phyloP scores from a whole-genome alignment of 2,329 filamentous ascomycete species.

The Ophiostoma fasciatum region DNA sequence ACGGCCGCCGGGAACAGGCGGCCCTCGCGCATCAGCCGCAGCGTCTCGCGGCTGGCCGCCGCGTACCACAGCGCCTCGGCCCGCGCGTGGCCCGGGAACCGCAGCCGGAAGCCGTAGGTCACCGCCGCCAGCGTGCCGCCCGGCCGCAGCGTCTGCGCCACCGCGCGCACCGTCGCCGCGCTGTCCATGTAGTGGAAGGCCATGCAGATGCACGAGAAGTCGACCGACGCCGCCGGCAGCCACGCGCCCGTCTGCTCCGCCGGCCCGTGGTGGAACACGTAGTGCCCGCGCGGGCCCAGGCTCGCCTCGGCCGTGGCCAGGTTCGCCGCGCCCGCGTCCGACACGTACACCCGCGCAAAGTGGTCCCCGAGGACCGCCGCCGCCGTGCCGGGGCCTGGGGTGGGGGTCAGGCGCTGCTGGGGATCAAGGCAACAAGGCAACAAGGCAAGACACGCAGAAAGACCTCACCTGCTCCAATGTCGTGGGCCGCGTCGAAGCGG shows the following conservation, averaged over 20 bases:
- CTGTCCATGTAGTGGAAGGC: constrained; percentile 13
- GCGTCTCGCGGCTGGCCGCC: constrained; percentile 8
- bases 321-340: constrained; percentile 10
- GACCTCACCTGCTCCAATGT: too few relatives aligned
- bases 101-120: constrained; percentile 12
- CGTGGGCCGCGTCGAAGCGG: constrained; percentile 8
- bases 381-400: constrained; percentile 10
- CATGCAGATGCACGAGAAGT: constrained; percentile 12
- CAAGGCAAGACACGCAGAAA: too few relatives aligned
- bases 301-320: constrained; percentile 5
- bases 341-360: constrained; percentile 8
- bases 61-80: constrained; percentile 10
- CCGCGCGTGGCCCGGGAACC: constrained; percentile 7
- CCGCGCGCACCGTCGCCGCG: constrained; percentile 6
- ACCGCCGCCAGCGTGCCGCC: constrained; percentile 10
- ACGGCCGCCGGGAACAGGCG: constrained; percentile 11
- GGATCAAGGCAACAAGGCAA: too few relatives aligned
- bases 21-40: constrained; percentile 9
- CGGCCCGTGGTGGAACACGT: constrained; percentile 8
- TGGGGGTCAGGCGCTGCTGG: too few relatives aligned
- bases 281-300: constrained; percentile 3
- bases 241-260: constrained; percentile 8
- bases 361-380: constrained; percentile 4
- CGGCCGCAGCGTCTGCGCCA: constrained; percentile 8
- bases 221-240: constrained; percentile 6